Percentiles rank a stretch among this genome's conserved stretches.
Conservation (phyloP, 805 yeast genomes). For the Metschnikowia lochheadii region DNA sequence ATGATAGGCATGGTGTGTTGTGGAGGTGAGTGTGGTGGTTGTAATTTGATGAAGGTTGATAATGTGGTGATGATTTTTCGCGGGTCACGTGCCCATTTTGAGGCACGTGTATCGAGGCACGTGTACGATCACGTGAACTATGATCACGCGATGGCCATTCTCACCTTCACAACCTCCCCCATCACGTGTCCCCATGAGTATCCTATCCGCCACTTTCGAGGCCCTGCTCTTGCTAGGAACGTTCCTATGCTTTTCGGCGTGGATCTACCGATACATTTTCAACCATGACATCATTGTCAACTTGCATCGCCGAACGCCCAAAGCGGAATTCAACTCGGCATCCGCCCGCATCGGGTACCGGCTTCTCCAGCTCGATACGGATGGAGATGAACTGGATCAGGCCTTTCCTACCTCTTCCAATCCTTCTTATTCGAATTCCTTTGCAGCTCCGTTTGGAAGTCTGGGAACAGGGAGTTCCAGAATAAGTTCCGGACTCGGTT, state of each 20-base stretch:
- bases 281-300: slow-evolving; percentile 24
- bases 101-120: too few species aligned
- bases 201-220: slow-evolving; percentile 1
- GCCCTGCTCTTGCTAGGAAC: slow-evolving; percentile 14
- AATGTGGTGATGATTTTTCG: background rate
- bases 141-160: background rate
- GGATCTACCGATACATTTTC: slow-evolving; percentile 23
- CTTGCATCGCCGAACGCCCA: slow-evolving; percentile 18
- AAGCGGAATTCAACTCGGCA: slow-evolving; percentile 25
- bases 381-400: slow-evolving; percentile 9
- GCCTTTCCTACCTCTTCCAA: too few species aligned
- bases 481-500: too few species aligned
- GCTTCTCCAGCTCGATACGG: slow-evolving; percentile 18
- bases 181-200: slow-evolving; percentile 2
- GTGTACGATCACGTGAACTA: background rate
- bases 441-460: too few species aligned
- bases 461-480: too few species aligned
- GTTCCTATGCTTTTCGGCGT: slow-evolving; percentile 13
- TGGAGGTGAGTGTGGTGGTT: background rate
- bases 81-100: background rate
- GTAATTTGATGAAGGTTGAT: background rate
- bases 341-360: slow-evolving; percentile 15
- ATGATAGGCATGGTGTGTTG: slow-evolving; percentile 26
- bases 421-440: too few species aligned
- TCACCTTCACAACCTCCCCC: background rate